Base-by-base conservation (phyloP, 1,284 basidiomycete genomes). In the Sporisorium scitamineum region DNA sequence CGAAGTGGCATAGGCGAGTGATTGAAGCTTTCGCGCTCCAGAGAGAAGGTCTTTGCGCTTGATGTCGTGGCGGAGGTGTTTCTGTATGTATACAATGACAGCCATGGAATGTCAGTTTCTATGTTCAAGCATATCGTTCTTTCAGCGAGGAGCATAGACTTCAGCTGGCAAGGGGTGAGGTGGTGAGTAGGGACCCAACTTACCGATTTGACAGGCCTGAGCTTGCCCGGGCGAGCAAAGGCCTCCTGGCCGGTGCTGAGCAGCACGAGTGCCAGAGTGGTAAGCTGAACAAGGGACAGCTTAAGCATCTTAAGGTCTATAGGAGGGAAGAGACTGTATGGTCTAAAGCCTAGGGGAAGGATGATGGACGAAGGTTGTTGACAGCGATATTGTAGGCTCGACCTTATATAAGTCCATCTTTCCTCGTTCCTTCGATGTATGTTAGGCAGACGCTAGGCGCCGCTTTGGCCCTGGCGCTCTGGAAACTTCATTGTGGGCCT, bases 121-220 rank as follows among this genome's bases (percentile, higher is more conserved):
- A n/a, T n/a, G n/a, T n/a, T n/a, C n/a, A n/a, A n/a, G n/a, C n/a
- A n/a, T n/a, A n/a, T n/a, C n/a, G n/a, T 29, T 29, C 16, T 32
- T 18, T 24, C n/a, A 29, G n/a, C 29, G 10, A 6, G 37, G 5
- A 9, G 37, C 16, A 18, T 18, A 18, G 16, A 11, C 7, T n/a
- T 5, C 7, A 18, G 4, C 5, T n/a, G 37, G 37, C 16, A 9
- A 18, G n/a, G n/a, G 51, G 44, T 20, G 41, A 6, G n/a, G 41
- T 42, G 41, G 1, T 42, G 41, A 42, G 41, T 9, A 9, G 41
- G 1, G 41, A 18, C 1, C 7, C 44, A 10, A 53, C 68, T 47
- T 70, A 70, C 69, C 22, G 69, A 61, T 45, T 71, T 62, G 22
- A 71, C 69, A 20, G 58, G 58, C 32, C 59, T 42, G 4, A 58